A percentile compares a stretch with the other conserved stretches of the same genome.
Conservation (phyloP, 1,284 basidiomycete species). For the Austroboletus novae-zelandiae region DNA sequence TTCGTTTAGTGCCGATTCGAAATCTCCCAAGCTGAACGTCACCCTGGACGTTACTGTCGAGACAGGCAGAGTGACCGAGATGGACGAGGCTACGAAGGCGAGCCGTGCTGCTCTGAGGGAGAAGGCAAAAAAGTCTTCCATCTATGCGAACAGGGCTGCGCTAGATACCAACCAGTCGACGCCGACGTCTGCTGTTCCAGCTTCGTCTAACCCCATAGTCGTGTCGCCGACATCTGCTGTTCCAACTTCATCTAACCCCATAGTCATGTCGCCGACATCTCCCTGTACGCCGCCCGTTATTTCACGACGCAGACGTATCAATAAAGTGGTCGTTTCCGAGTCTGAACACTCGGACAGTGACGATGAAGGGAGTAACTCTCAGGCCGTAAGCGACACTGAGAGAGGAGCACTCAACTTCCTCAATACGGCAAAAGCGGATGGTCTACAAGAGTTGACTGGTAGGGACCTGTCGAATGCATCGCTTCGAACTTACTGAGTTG, state of each 20-base stretch:
- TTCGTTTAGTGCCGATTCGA: slow-evolving; percentile 17
- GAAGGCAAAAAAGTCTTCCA: slow-evolving; percentile 73
- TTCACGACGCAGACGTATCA: slow-evolving; percentile 49
- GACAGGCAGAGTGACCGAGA: slow-evolving; percentile 61
- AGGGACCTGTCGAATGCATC: slow-evolving; percentile 23
- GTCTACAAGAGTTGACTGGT: slow-evolving; percentile 90
- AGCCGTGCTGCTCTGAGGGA: slow-evolving; percentile 60
- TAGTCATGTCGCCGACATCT: slow-evolving; percentile 40
- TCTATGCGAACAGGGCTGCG: slow-evolving; percentile 63
- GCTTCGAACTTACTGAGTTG: slow-evolving; percentile 11
- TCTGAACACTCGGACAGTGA: slow-evolving; percentile 53
- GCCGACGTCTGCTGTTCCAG: slow-evolving; percentile 17
- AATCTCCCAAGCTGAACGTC: slow-evolving; percentile 15
- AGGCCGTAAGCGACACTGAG: slow-evolving; percentile 23
- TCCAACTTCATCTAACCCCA: slow-evolving; percentile 21
- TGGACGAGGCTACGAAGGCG: slow-evolving; percentile 66
- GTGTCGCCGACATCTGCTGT: slow-evolving; percentile 38
- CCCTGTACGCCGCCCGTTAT: slow-evolving; percentile 42
- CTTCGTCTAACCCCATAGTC: slow-evolving; percentile 23
- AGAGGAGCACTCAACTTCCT: slow-evolving; percentile 80
- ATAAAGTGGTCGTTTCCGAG: slow-evolving; percentile 65
- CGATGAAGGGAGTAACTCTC: slow-evolving; percentile 29
- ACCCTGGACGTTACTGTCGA: slow-evolving; percentile 37
- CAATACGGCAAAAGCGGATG: slow-evolving; percentile 72
- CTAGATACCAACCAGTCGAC: slow-evolving; percentile 41